Percentiles rank a stretch among this genome's conserved stretches.
Evolutionary conservation across 257 asterid genomes (phyloP).

Genomic region (Przewalskia tangutica): DNA sequence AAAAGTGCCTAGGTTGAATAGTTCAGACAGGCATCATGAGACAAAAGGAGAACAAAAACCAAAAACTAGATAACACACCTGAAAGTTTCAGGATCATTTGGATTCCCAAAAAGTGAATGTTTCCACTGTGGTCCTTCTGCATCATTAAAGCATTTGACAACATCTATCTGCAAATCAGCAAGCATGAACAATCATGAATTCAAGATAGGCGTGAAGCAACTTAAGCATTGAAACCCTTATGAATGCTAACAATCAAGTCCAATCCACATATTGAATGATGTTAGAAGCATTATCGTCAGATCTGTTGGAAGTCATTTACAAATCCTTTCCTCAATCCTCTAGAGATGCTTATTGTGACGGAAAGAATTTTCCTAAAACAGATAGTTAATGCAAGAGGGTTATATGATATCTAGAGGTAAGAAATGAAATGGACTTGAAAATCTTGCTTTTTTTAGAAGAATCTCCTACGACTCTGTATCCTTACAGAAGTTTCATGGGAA

Average conservation of each 20-base stretch:
- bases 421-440: neutral
- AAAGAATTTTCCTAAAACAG: neutral
- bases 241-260: neutral
- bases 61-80: conserved; percentile 31
- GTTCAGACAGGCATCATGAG: conserved; percentile 2
- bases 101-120: conserved; percentile 93
- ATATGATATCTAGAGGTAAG: neutral
- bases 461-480: neutral
- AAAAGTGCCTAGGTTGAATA: conserved; percentile 2
- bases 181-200: conserved; percentile 10
- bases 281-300: neutral
- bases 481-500: neutral
- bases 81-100: conserved; percentile 87
- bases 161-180: conserved; percentile 49
- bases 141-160: conserved; percentile 82
- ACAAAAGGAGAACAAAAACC: neutral
- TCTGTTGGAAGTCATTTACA: conserved; percentile 1
- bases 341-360: neutral
- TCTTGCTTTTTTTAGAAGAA: neutral
- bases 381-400: neutral
- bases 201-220: neutral
- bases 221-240: neutral
- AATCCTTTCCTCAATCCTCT: neutral
- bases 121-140: conserved; percentile 90
- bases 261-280: neutral